Conservation (phyloP, 148 eudicot genomes). For the Rhododendron ovatum region DNA sequence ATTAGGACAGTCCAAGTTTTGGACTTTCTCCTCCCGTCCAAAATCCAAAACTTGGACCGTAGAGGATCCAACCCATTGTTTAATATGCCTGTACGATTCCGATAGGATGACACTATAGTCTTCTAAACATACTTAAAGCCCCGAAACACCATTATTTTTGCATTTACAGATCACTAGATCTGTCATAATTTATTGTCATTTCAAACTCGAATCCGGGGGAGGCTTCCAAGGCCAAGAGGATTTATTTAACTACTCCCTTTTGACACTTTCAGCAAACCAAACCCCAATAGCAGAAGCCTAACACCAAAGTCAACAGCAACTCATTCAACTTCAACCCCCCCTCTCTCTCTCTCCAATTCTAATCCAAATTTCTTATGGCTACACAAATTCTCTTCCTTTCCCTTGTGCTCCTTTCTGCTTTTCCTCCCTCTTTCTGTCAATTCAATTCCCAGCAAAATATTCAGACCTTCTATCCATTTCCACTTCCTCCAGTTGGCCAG, state of each 20-base stretch:
- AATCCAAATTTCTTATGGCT: slow-evolving; percentile 12
- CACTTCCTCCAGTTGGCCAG: slow-evolving; percentile 16
- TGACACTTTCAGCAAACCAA: slow-evolving; percentile 31
- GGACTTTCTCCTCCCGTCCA: too few species aligned
- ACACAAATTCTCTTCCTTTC: slow-evolving; percentile 11
- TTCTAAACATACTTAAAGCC: not conserved
- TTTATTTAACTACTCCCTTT: slow-evolving; percentile 23
- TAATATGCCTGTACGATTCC: not conserved
- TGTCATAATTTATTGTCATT: slow-evolving; percentile 10
- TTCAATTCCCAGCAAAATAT: slow-evolving; percentile 49
- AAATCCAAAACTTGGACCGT: too few species aligned
- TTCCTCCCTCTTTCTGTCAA: slow-evolving; percentile 31
- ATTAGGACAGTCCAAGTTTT: not conserved
- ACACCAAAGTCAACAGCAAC: not conserved
- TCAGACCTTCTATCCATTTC: slow-evolving; percentile 44
- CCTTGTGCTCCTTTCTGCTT: slow-evolving; percentile 22
- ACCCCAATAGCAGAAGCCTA: slow-evolving; percentile 9
- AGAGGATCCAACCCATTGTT: not conserved
- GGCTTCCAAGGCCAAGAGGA: slow-evolving; percentile 2
- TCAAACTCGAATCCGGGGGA: not conserved
- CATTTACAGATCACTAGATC: not conserved
- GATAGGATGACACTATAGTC: not conserved
- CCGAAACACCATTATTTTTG: not conserved
- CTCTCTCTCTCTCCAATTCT: slow-evolving; percentile 6
- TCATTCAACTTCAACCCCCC: not conserved